Percentiles rank a stretch among this genome's conserved stretches.
These are phyloP conservation scores for Pholiota molesta DNA, from an alignment of 768 basidiomycete genomes.

Conservation along the genomic window DNA sequence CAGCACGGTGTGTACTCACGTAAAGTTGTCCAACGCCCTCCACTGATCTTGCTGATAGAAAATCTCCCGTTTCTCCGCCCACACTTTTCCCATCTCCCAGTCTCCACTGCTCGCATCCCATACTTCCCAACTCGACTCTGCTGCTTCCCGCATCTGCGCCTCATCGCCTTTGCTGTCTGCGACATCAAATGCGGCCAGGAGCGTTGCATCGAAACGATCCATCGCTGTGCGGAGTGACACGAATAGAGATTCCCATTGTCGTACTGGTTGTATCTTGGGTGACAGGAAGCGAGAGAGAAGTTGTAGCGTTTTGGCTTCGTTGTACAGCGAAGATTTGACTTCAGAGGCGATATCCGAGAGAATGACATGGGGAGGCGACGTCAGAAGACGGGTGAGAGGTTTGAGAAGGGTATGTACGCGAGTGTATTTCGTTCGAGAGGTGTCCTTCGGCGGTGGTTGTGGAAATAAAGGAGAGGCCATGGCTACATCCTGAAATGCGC, in stretches of 20 bases:
- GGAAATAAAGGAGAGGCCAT: constrained; percentile 5
- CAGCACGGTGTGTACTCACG: constrained; percentile 44
- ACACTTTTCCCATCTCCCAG: constrained; percentile 94
- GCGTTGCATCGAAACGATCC: constrained; percentile 85
- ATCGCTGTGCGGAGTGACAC: constrained; percentile 73
- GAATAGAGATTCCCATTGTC: constrained; percentile 63
- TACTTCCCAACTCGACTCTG: constrained; percentile 85
- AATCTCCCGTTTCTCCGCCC: constrained; percentile 94
- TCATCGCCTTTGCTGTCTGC: constrained; percentile 80
- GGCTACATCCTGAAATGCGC: constrained; percentile 22
- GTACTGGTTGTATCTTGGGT: constrained; percentile 67
- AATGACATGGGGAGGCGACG: constrained; percentile 66
- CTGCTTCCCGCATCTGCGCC: constrained; percentile 75
- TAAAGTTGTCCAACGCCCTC: constrained; percentile 83
- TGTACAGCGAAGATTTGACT: constrained; percentile 46
- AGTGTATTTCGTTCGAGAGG: constrained; percentile 60
- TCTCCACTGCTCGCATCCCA: constrained; percentile 56
- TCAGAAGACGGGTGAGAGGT: constrained; percentile 58
- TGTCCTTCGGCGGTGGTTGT: constrained; percentile 26
- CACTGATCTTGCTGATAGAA: constrained; percentile 86
- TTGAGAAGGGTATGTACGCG: constrained; percentile 68
- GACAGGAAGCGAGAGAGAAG: constrained; percentile 80
- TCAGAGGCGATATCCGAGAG: constrained; percentile 57
- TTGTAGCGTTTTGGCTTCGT: constrained; percentile 70
- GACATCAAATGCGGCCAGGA: constrained; percentile 88